A percentile compares a stretch with the other conserved stretches of the same genome.
phyloP scores from a whole-genome alignment of 768 basidiomycete species.

The Lentinus tigrinus region DNA sequence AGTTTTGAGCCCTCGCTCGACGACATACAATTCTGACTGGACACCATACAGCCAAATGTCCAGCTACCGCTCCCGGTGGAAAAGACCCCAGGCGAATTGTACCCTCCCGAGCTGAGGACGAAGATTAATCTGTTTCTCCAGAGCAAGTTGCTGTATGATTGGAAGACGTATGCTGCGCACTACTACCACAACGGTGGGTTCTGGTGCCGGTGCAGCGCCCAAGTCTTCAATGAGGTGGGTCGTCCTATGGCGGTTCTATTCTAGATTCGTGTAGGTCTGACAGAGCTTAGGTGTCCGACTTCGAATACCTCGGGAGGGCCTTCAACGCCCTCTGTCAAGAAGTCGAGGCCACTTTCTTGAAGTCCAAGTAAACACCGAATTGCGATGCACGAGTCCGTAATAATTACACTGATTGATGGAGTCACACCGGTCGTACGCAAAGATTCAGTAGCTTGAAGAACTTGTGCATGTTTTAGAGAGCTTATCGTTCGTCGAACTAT shows the following conservation, averaged over 20 bases:
- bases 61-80: conserved; percentile 37
- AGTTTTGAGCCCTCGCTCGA: conserved; percentile 1
- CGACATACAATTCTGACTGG: background rate
- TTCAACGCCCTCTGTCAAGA: conserved; percentile 25
- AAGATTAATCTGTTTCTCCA: conserved; percentile 16
- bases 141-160: conserved; percentile 27
- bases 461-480: too few species aligned
- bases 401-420: too few species aligned
- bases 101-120: conserved; percentile 12
- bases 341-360: conserved; percentile 21
- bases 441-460: too few species aligned
- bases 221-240: conserved; percentile 38
- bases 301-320: conserved; percentile 28
- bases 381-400: too few species aligned
- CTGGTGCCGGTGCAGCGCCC: conserved; percentile 36
- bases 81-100: conserved; percentile 8
- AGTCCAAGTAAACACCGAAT: too few species aligned
- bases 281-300: conserved; percentile 24
- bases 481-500: too few species aligned
- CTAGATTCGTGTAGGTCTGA: background rate
- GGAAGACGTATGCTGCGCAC: conserved; percentile 28
- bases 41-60: conserved; percentile 38
- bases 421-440: too few species aligned
- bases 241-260: background rate
- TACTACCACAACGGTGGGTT: conserved; percentile 32